A percentile compares a stretch with the other conserved stretches of the same genome.
Conservation (phyloP, 139 green algal genomes). For the Zygnema cylindricum region DNA sequence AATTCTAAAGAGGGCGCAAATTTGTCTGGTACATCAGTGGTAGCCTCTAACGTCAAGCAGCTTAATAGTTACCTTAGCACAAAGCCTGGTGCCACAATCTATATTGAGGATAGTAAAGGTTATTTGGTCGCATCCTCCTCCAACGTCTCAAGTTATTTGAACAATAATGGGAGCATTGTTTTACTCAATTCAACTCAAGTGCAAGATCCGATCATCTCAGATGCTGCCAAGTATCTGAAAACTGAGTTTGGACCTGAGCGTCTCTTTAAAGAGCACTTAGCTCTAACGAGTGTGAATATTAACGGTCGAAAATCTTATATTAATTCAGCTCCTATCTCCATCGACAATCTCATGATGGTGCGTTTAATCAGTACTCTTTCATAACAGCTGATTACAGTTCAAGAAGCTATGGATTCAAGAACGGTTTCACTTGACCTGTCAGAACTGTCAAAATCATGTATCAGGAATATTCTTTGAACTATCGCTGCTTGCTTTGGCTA, state of each 20-base stretch:
- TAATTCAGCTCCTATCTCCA: not conserved
- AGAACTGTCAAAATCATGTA: not conserved
- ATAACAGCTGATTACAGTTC: too few relatives aligned
- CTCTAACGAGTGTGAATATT: not conserved
- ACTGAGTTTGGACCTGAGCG: not conserved
- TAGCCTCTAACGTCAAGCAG: not conserved
- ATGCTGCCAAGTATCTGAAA: constrained; percentile 6
- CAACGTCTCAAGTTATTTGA: not conserved
- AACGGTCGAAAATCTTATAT: constrained; percentile 21
- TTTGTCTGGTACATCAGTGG: too few relatives aligned
- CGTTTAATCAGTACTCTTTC: too few relatives aligned
- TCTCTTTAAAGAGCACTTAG: not conserved
- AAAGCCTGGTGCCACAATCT: constrained; percentile 9
- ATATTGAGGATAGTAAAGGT: not conserved
- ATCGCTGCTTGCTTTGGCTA: not conserved
- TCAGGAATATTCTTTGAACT: not conserved
- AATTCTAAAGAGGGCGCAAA: too few relatives aligned
- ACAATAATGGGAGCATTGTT: not conserved
- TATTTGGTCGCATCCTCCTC: constrained; percentile 9
- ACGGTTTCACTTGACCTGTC: too few relatives aligned
- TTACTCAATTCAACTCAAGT: constrained; percentile 18
- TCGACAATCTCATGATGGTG: constrained; percentile 38
- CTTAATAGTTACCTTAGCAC: constrained; percentile 8
- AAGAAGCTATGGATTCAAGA: too few relatives aligned
- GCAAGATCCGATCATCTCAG: constrained; percentile 1